Conservation (phyloP, 306 rosid genomes). For the Malus sieversii region DNA sequence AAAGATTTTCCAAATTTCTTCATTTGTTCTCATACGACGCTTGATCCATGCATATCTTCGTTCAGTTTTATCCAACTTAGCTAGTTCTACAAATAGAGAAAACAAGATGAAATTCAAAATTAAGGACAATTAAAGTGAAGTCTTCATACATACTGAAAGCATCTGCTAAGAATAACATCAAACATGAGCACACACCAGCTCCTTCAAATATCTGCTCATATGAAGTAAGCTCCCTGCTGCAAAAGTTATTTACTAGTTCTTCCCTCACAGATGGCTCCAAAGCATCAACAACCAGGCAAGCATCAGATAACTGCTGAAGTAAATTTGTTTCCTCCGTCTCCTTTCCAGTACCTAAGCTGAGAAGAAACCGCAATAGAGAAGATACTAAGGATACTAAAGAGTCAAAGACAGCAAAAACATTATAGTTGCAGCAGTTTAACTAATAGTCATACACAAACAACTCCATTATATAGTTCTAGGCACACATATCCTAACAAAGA, state of each 20-base stretch:
- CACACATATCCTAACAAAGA: neutral
- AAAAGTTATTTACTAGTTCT: slow-evolving; percentile 92
- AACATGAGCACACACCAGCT: slow-evolving; percentile 61
- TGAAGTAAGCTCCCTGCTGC: slow-evolving; percentile 91
- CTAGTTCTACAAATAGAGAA: slow-evolving; percentile 51
- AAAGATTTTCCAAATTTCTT: slow-evolving; percentile 94
- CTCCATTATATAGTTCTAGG: neutral
- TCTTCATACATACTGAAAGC: slow-evolving; percentile 7
- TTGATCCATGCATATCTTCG: slow-evolving; percentile 99
- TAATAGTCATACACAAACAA: neutral
- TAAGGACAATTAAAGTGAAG: slow-evolving; percentile 7
- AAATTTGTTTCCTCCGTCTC: slow-evolving; percentile 90
- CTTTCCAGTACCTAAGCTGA: slow-evolving; percentile 99
- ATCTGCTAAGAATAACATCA: slow-evolving; percentile 9
- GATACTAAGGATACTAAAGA: neutral
- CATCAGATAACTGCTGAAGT: slow-evolving; percentile 88
- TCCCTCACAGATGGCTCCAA: slow-evolving; percentile 97
- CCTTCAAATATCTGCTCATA: slow-evolving; percentile 99
- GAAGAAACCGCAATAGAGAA: slow-evolving; percentile 31
- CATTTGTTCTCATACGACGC: slow-evolving; percentile 96
- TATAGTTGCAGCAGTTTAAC: neutral
- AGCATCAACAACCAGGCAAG: slow-evolving; percentile 97
- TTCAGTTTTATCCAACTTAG: slow-evolving; percentile 95
- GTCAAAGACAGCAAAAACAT: neutral
- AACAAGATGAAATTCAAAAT: slow-evolving; percentile 12